Base-by-base conservation (phyloP, 192 early-diverging fungal species). In the Chytriomyces hyalinus region DNA sequence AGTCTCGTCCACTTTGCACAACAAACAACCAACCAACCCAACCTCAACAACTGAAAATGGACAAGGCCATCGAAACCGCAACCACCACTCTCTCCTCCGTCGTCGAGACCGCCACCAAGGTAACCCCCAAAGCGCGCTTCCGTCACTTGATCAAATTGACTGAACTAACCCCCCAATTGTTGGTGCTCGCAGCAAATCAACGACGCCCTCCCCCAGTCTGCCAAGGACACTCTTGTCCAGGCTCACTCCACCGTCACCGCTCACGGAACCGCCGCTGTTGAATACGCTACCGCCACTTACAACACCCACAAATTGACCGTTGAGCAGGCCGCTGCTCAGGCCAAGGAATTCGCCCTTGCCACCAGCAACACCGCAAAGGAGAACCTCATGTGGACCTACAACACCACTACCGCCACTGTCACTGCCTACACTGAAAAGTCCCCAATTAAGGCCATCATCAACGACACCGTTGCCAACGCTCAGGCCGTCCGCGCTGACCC, bases 341-440 rank as follows among this genome's bases (percentile, higher is more conserved):
- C 73, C 22, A 20, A 26, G 61, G 62, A 75, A 10, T 22, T 66
- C 10, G 26, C 46, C 20, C 53, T 57, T 57, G 53, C 53, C 53
- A 57, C 53, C 53, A 57, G 15, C 20, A 57, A 57, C 53, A 57
- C 53, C 20, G 53, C 53, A 1, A 57, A 57, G 53, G 53, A 57
- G 53, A 57, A 57, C 53, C 53, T 57, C 4, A 13, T 57, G 15
- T 57, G 53, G 53, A 57, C 53, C 20, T 57, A 57, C 73, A 81
- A 57, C 17, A 71, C 80, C 49, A 80, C 85, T 74, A 86, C 87
- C 73, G 85, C 84, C 50, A 88, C 87, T 73, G 80, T 88, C 75
- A 71, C 68, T 11, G 62, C 86, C 61, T 83, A 86, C 80, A 88
- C 87, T 49, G 84, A 83, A 50, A 67, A 67, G 51, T n/a, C 15